Evolutionary conservation across 2,329 filamentous ascomycete species (phyloP).

Genomic region (Plenodomus lindquistii): DNA sequence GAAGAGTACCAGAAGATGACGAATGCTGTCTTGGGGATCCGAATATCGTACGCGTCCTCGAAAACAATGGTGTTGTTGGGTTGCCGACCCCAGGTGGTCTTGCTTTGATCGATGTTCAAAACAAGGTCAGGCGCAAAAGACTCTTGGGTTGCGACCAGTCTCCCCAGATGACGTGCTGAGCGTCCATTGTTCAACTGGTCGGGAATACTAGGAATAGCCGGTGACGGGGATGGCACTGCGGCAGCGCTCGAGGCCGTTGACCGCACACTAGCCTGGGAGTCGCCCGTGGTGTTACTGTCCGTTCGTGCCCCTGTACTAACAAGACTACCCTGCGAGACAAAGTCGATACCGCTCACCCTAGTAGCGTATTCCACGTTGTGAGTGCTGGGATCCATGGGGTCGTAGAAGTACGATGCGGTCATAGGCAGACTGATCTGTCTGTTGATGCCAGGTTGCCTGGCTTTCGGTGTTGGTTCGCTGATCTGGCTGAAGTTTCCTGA

Average conservation of each 20-base stretch:
- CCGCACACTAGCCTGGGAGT: slow-evolving; percentile 24
- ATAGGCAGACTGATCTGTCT: slow-evolving; percentile 51
- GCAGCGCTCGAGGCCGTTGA: slow-evolving; percentile 16
- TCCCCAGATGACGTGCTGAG: slow-evolving; percentile 59
- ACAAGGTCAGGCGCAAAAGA: slow-evolving; percentile 70
- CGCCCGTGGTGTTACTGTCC: slow-evolving; percentile 30
- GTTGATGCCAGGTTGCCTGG: slow-evolving; percentile 40
- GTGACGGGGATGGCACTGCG: slow-evolving; percentile 19
- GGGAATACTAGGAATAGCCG: slow-evolving; percentile 25
- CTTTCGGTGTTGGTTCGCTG: slow-evolving; percentile 45
- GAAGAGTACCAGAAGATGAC: slow-evolving; percentile 66
- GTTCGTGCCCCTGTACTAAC: not conserved
- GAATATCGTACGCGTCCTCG: slow-evolving; percentile 63
- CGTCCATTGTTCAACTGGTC: slow-evolving; percentile 40
- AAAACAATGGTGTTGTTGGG: slow-evolving; percentile 70
- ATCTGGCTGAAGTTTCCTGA: slow-evolving; percentile 33
- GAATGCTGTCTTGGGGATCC: slow-evolving; percentile 81
- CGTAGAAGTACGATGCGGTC: slow-evolving; percentile 51
- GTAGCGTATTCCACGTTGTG: slow-evolving; percentile 53
- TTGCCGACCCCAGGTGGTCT: slow-evolving; percentile 78
- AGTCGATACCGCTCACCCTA: slow-evolving; percentile 51
- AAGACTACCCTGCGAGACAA: slow-evolving; percentile 17
- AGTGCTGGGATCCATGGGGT: slow-evolving; percentile 49
- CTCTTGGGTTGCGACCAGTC: slow-evolving; percentile 65
- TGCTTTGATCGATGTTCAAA: slow-evolving; percentile 63